A percentile compares a stretch with the other conserved stretches of the same genome.
Evolutionary conservation across 75 land plant genomes (phyloP).

Genomic region (Picea glauca): DNA sequence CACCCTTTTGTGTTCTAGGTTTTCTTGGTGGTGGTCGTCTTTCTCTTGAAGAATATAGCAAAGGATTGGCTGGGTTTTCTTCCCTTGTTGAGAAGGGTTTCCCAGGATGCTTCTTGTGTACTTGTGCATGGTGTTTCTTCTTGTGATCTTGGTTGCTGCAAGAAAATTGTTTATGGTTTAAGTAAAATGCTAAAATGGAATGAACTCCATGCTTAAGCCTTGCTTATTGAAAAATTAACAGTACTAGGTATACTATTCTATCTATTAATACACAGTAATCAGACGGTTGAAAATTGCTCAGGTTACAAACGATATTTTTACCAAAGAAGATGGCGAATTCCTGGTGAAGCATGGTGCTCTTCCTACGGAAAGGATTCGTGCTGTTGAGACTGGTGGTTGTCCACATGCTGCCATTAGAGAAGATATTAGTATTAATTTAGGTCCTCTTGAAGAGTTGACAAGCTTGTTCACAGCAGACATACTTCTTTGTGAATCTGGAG

Average conservation of each 20-base stretch:
- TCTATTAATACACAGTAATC: not conserved
- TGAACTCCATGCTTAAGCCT: no score
- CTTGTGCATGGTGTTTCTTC: no score
- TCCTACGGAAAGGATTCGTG: slow-evolving; percentile 94
- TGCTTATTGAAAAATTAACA: no score
- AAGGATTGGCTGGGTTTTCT: no score
- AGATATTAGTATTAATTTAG: slow-evolving; percentile 98
- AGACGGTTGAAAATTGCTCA: slow-evolving; percentile 8
- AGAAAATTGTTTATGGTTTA: no score
- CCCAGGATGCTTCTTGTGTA: no score
- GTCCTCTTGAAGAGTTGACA: slow-evolving; percentile 97
- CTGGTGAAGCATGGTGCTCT: slow-evolving; percentile 95
- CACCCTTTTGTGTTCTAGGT: no score
- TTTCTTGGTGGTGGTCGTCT: no score
- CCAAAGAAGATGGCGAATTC: slow-evolving; percentile 98
- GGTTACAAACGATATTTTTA: slow-evolving; percentile 99
- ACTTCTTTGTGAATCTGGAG: slow-evolving; percentile 99
- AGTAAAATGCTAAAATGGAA: no score
- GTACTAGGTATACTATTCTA: not conserved
- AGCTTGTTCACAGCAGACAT: slow-evolving; percentile 74
- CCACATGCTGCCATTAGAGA: slow-evolving; percentile 99
- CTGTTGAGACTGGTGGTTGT: slow-evolving; percentile 98
- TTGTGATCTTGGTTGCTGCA: no score
- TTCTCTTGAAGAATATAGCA: no score
- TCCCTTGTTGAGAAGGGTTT: no score